These are phyloP conservation scores for Candida manassasensis DNA, from an alignment of 805 yeast genomes.

Conservation along the genomic window DNA sequence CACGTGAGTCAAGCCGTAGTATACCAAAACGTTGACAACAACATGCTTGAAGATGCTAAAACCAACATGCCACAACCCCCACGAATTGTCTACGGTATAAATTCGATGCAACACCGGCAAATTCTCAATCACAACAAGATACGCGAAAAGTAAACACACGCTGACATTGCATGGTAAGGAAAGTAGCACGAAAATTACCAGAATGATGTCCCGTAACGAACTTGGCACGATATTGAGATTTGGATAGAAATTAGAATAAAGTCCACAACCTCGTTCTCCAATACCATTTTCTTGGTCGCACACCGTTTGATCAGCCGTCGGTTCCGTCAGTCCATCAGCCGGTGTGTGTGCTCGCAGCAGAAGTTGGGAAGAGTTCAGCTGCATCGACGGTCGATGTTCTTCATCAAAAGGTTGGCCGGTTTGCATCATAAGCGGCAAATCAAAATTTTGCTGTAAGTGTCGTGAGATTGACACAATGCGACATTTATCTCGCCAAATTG, in stretches of 20 bases:
- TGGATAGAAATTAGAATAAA: not conserved
- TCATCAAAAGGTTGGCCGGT: too few species aligned
- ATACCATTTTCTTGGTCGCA: too few species aligned
- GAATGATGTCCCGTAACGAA: conserved; percentile 27
- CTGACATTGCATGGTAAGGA: conserved; percentile 24
- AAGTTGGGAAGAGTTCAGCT: not conserved
- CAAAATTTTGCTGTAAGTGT: too few species aligned
- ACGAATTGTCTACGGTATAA: too few species aligned
- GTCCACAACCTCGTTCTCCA: too few species aligned
- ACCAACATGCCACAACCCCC: not conserved
- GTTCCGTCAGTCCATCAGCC: too few species aligned
- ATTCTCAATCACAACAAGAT: not conserved
- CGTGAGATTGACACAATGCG: too few species aligned
- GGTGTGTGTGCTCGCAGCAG: too few species aligned
- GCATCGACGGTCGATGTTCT: not conserved
- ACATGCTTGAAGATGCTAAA: not conserved
- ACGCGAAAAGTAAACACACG: conserved; percentile 13
- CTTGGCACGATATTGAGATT: conserved; percentile 9
- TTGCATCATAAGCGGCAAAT: too few species aligned
- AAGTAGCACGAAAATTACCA: conserved; percentile 26
- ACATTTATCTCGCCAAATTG: too few species aligned
- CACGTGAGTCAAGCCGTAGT: conserved; percentile 16
- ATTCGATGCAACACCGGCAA: not conserved
- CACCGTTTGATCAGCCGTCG: too few species aligned
- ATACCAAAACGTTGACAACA: conserved; percentile 13